These are phyloP conservation scores for Cyclocybe cylindracea DNA, from an alignment of 768 basidiomycete genomes.

Conservation along the genomic window DNA sequence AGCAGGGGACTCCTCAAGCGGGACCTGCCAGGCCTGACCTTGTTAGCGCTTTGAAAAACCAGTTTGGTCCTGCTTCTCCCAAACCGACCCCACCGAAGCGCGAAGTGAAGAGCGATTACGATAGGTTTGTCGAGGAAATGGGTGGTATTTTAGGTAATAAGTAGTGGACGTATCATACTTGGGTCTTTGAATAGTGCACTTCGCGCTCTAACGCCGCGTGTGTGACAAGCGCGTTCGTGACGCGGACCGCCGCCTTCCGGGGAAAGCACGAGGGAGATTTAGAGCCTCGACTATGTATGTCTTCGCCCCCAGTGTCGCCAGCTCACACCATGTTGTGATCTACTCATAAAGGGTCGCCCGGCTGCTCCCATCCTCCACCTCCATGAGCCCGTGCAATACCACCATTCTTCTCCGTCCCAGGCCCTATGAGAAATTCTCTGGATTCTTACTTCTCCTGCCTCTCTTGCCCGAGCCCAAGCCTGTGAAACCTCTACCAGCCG, in stretches of 20 bases:
- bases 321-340: not conserved
- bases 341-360: not conserved
- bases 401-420: conserved; percentile 64
- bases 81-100: conserved; percentile 18
- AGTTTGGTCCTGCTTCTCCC: conserved; percentile 49
- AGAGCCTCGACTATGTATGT: too few relatives aligned
- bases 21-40: conserved; percentile 63
- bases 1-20: conserved; percentile 25
- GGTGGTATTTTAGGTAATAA: conserved; percentile 57
- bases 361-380: not conserved
- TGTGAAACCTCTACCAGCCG: conserved; percentile 59
- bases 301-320: too few relatives aligned
- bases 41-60: conserved; percentile 57
- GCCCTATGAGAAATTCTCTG: conserved; percentile 60
- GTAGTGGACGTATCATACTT: conserved; percentile 1
- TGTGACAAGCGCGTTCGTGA: not conserved
- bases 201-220: not conserved
- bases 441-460: conserved; percentile 65
- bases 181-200: not conserved
- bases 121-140: conserved; percentile 77
- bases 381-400: conserved; percentile 32
- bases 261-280: too few relatives aligned
- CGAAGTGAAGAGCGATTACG: conserved; percentile 68
- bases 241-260: too few relatives aligned
- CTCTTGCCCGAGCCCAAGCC: conserved; percentile 59